A percentile compares a stretch with the other conserved stretches of the same genome.
These are phyloP conservation scores for Sclerotinia borealis DNA, from an alignment of 2,329 filamentous ascomycete species.

Conservation along the genomic window DNA sequence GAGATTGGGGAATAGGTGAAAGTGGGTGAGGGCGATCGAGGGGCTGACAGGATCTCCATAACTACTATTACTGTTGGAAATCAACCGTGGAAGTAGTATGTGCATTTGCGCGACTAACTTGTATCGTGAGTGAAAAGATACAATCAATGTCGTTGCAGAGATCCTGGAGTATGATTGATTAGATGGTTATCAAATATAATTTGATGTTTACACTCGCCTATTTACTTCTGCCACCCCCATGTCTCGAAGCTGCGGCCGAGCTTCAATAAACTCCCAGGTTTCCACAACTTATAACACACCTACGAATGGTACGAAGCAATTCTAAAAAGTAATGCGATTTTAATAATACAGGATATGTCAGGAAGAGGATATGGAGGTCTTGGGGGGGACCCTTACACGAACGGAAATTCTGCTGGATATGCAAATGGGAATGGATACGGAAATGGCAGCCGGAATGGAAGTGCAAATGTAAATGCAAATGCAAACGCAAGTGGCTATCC, in stretches of 20 bases:
- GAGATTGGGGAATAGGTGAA: slow-evolving; percentile 16
- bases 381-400: slow-evolving; percentile 29
- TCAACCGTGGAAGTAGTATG: neutral
- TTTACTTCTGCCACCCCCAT: neutral
- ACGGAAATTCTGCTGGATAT: slow-evolving; percentile 20
- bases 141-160: neutral
- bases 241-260: neutral
- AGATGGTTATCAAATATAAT: neutral
- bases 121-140: neutral
- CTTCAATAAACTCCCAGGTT: neutral
- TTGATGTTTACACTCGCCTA: slow-evolving; percentile 1
- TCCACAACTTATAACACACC: neutral
- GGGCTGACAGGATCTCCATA: neutral
- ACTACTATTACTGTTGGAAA: neutral
- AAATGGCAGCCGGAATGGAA: slow-evolving; percentile 8
- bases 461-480: slow-evolving; percentile 18
- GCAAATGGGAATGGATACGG: slow-evolving; percentile 7
- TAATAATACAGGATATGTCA: slow-evolving; percentile 26
- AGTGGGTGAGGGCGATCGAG: neutral
- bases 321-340: slow-evolving; percentile 19
- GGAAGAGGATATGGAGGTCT: slow-evolving; percentile 31
- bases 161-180: neutral
- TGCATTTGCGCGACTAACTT: neutral
- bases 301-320: slow-evolving; percentile 22
- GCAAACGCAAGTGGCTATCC: slow-evolving; percentile 23